These are phyloP conservation scores for Pythium folliculosum DNA, from an alignment of 352 stramenopile species.

Conservation along the genomic window DNA sequence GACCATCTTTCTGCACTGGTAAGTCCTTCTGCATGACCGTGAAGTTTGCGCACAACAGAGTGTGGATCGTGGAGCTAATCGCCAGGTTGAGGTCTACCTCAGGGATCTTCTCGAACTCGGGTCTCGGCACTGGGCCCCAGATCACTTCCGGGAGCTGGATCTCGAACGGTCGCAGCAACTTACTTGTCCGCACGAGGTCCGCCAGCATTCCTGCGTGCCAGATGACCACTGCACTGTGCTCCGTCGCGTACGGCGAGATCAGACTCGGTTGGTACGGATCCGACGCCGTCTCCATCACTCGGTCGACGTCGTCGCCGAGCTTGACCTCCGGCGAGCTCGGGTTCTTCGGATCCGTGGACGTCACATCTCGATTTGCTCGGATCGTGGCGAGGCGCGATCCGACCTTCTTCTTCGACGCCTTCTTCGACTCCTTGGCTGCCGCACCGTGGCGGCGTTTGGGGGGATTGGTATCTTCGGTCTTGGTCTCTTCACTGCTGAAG, in stretches of 20 bases:
- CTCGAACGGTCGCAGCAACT: background rate
- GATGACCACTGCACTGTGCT: background rate
- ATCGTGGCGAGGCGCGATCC: background rate
- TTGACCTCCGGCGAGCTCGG: background rate
- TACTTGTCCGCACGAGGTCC: background rate
- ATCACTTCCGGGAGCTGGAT: constrained; percentile 1
- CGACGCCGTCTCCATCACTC: background rate
- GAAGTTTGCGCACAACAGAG: background rate
- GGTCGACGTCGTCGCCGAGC: background rate
- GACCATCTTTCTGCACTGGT: background rate
- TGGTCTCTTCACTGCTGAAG: constrained; percentile 1
- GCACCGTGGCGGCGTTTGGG: background rate
- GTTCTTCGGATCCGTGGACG: background rate
- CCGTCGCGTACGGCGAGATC: background rate
- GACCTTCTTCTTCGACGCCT: background rate
- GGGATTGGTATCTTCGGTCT: constrained; percentile 3
- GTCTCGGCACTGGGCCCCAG: background rate
- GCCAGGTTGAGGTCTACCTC: background rate
- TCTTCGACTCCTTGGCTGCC: constrained; percentile 1
- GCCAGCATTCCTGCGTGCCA: background rate
- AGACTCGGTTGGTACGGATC: background rate
- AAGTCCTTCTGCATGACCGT: background rate
- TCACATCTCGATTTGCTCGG: background rate
- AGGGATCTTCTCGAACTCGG: constrained; percentile 2
- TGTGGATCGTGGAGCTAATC: background rate